Conservation (phyloP, 2,329 filamentous ascomycete genomes). For the Chaetothyriales sp. region DNA sequence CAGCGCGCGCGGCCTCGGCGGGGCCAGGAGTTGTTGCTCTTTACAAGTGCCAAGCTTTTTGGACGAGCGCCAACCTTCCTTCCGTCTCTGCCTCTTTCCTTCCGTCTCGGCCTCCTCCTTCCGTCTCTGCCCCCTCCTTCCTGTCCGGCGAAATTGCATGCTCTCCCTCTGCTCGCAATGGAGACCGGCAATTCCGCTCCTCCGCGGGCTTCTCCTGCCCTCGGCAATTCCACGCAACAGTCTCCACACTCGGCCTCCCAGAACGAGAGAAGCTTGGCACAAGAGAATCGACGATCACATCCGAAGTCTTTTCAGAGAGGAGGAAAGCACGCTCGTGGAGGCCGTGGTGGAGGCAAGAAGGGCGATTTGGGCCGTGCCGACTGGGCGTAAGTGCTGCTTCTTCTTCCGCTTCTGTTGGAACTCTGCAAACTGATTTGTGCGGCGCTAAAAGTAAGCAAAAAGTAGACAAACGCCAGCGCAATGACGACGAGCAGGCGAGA, state of each 20-base stretch:
- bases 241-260: not conserved
- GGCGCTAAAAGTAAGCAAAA: constrained; percentile 37
- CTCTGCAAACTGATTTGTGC: constrained; percentile 13
- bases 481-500: constrained; percentile 36
- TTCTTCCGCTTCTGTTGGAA: not conserved
- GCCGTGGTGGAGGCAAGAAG: constrained; percentile 31
- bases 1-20: too few species aligned
- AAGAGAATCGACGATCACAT: constrained; percentile 7
- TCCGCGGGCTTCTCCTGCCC: not conserved
- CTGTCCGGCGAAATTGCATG: not conserved
- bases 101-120: not conserved
- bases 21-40: too few species aligned
- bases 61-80: not conserved
- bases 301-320: constrained; percentile 10
- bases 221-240: not conserved
- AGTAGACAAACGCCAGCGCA: constrained; percentile 40
- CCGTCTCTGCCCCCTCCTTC: not conserved
- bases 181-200: not conserved
- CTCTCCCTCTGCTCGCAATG: not conserved
- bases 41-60: too few species aligned
- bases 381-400: constrained; percentile 42
- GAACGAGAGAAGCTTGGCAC: not conserved
- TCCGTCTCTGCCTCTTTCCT: not conserved
- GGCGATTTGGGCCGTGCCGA: constrained; percentile 53
- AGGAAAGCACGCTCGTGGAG: constrained; percentile 7